Percentiles rank a stretch among this genome's conserved stretches.
phyloP scores from a whole-genome alignment of 495 filamentous ascomycete genomes.

The Xylaria intraflava region DNA sequence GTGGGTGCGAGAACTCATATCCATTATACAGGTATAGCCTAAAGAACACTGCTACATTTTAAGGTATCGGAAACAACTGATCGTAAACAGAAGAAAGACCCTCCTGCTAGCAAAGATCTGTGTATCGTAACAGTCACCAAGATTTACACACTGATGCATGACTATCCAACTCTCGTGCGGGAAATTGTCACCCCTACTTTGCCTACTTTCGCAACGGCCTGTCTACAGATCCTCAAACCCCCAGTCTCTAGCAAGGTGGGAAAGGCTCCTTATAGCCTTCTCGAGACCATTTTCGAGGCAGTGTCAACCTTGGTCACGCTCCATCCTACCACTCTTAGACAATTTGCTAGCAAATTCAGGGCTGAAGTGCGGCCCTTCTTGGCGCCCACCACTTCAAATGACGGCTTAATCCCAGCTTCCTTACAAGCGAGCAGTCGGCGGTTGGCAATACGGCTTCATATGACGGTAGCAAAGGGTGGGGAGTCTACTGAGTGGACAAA shows the following conservation, averaged over 20 bases:
- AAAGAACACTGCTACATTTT: slow-evolving; percentile 1
- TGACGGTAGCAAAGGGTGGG: slow-evolving; percentile 68
- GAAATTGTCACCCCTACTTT: slow-evolving; percentile 83
- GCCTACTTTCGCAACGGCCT: slow-evolving; percentile 63
- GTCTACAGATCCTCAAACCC: slow-evolving; percentile 58
- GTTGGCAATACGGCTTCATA: slow-evolving; percentile 61
- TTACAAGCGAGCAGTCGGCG: slow-evolving; percentile 49
- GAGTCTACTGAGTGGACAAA: slow-evolving; percentile 67
- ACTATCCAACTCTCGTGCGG: slow-evolving; percentile 72
- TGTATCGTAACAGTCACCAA: slow-evolving; percentile 68
- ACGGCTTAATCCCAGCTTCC: slow-evolving; percentile 37
- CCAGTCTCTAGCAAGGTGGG: slow-evolving; percentile 34
- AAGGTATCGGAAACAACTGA: slow-evolving; percentile 4
- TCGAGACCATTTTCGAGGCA: slow-evolving; percentile 51
- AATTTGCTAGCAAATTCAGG: slow-evolving; percentile 62
- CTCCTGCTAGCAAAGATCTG: slow-evolving; percentile 63
- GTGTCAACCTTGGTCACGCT: slow-evolving; percentile 63
- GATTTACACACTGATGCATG: slow-evolving; percentile 74
- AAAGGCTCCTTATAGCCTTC: slow-evolving; percentile 35
- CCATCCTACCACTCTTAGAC: slow-evolving; percentile 73
- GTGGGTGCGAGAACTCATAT: slow-evolving; percentile 67
- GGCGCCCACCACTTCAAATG: slow-evolving; percentile 48
- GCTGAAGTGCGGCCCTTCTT: slow-evolving; percentile 49
- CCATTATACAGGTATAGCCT: slow-evolving; percentile 58
- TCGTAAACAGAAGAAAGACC: slow-evolving; percentile 60